Percentiles rank a stretch among this genome's conserved stretches.
These are phyloP conservation scores for Jasminum sambac DNA, from an alignment of 257 asterid genomes.

Conservation along the genomic window DNA sequence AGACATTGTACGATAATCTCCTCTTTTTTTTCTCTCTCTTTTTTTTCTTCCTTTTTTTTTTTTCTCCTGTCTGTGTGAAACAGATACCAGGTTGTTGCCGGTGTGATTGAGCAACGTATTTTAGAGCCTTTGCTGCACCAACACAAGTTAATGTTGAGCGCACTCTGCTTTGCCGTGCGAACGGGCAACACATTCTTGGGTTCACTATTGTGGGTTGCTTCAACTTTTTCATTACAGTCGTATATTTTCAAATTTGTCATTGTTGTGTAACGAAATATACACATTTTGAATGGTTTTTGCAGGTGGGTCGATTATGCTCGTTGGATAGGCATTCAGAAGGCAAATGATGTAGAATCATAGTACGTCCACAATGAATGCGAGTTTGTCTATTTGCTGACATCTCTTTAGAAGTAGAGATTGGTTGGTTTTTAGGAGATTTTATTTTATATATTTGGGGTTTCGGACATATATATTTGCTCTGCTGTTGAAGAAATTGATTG, in stretches of 20 bases:
- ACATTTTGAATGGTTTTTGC: conserved; percentile 8
- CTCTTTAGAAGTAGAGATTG: neutral
- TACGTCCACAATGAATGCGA: neutral
- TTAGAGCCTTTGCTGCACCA: conserved; percentile 26
- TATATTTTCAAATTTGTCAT: neutral
- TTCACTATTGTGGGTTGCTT: conserved; percentile 16
- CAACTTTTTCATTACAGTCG: neutral
- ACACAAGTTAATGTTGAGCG: conserved; percentile 21
- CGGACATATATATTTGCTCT: neutral
- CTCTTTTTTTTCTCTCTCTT: neutral
- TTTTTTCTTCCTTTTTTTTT: neutral
- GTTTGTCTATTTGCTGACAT: neutral
- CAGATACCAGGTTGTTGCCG: conserved; percentile 25
- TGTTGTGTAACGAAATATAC: neutral
- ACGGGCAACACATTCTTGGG: conserved; percentile 30
- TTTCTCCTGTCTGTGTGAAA: neutral
- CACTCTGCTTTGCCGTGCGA: conserved; percentile 24
- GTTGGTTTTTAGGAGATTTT: neutral
- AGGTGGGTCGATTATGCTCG: conserved; percentile 30
- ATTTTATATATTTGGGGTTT: neutral
- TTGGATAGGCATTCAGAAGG: conserved; percentile 25
- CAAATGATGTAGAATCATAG: conserved; percentile 4
- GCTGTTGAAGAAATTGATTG: neutral
- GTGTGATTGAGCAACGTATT: conserved; percentile 21
- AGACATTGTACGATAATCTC: neutral